Conservation (phyloP, 345 rosid species). For the Carallia pectinifolia region DNA sequence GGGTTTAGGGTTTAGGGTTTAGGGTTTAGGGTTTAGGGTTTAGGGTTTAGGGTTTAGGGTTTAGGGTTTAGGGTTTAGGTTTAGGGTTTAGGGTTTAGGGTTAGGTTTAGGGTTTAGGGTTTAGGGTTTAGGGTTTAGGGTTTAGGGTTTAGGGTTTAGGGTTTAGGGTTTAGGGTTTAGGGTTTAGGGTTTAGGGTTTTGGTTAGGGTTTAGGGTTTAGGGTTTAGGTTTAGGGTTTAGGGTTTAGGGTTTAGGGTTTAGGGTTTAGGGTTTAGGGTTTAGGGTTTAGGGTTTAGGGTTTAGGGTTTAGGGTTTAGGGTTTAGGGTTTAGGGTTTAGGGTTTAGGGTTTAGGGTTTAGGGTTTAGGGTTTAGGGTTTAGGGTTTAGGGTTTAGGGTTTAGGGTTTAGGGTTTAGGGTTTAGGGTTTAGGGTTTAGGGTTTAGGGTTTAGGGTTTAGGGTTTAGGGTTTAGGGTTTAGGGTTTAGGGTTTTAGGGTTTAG, state of each 20-base stretch:
- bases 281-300: conserved; percentile 7
- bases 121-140: conserved; percentile 10
- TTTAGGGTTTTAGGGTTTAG: conserved; percentile 5
- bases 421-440: conserved; percentile 8
- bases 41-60: conserved; percentile 9
- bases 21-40: conserved; percentile 1
- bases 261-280: conserved; percentile 10
- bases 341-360: conserved; percentile 4
- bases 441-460: conserved; percentile 4
- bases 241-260: conserved; percentile 6
- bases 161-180: conserved; percentile 3
- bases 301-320: conserved; percentile 2
- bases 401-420: conserved; percentile 7
- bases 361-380: not conserved
- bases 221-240: not conserved
- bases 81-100: conserved; percentile 11
- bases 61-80: conserved; percentile 1
- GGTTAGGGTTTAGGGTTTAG: conserved; percentile 2
- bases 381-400: conserved; percentile 4
- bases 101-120: conserved; percentile 10
- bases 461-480: conserved; percentile 6
- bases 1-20: conserved; percentile 4
- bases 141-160: conserved; percentile 5
- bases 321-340: conserved; percentile 2
- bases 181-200: not conserved